A percentile compares a stretch with the other conserved stretches of the same genome.
Evolutionary conservation across 192 early-diverging fungal genomes (phyloP).

Genomic region (Coemansia sp.): DNA sequence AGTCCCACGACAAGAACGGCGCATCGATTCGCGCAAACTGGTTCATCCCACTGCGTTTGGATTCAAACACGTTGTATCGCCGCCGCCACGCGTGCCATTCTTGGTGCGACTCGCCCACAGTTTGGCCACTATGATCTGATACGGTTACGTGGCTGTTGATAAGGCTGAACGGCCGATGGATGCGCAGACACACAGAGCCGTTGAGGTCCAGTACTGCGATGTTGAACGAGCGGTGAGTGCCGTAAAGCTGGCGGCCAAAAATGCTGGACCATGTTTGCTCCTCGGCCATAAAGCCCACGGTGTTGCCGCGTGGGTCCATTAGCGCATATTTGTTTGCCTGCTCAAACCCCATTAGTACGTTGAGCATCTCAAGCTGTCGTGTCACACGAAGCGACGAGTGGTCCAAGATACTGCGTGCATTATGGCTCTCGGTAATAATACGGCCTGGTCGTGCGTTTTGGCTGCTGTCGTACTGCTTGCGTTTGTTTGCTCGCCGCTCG

Average conservation of each 20-base stretch:
- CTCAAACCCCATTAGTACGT: conserved; percentile 69
- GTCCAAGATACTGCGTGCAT: conserved; percentile 2
- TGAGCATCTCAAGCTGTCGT: conserved; percentile 83
- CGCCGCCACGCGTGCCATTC: conserved; percentile 78
- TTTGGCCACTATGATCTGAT: conserved; percentile 56
- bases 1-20: conserved; percentile 76
- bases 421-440: neutral
- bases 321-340: conserved; percentile 87
- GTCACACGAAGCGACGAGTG: conserved; percentile 26
- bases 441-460: neutral
- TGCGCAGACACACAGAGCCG: conserved; percentile 71
- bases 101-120: conserved; percentile 79
- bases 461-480: neutral
- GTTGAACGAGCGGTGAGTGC: conserved; percentile 72
- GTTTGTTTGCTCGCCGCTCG: neutral
- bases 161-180: conserved; percentile 61
- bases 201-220: conserved; percentile 68
- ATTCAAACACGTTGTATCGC: conserved; percentile 75
- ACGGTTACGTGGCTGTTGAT: conserved; percentile 79
- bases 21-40: conserved; percentile 74
- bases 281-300: conserved; percentile 83
- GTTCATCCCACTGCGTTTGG: neutral
- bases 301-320: conserved; percentile 59
- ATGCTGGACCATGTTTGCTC: conserved; percentile 62
- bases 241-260: conserved; percentile 67